These are phyloP conservation scores for Ogataea sp. DNA, from an alignment of 805 yeast species.

Conservation along the genomic window DNA sequence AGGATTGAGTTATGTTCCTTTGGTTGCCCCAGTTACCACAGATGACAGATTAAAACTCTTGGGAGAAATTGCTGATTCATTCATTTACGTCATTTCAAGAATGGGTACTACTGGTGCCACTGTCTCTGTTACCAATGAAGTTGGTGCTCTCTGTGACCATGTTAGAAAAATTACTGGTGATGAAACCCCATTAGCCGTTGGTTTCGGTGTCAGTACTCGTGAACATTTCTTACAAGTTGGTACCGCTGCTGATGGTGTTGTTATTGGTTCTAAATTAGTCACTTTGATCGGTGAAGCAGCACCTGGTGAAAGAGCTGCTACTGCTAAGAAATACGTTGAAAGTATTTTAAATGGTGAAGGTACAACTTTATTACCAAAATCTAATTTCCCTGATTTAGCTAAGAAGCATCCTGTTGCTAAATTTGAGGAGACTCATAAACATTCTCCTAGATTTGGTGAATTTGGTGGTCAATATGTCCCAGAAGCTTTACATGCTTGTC, in stretches of 20 bases:
- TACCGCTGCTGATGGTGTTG: slow-evolving; percentile 85
- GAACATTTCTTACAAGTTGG: slow-evolving; percentile 84
- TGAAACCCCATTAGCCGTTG: slow-evolving; percentile 84
- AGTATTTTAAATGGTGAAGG: slow-evolving; percentile 58
- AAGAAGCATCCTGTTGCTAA: slow-evolving; percentile 15
- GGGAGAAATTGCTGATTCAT: slow-evolving; percentile 86
- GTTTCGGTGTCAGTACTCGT: slow-evolving; percentile 93
- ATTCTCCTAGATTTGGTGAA: slow-evolving; percentile 78
- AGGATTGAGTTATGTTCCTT: slow-evolving; percentile 81
- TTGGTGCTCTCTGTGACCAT: slow-evolving; percentile 60
- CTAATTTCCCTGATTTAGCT: slow-evolving; percentile 8
- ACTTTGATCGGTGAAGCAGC: slow-evolving; percentile 59
- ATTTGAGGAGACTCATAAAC: slow-evolving; percentile 56
- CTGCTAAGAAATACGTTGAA: slow-evolving; percentile 60
- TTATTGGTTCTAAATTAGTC: slow-evolving; percentile 84
- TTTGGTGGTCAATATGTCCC: slow-evolving; percentile 99
- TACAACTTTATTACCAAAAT: slow-evolving; percentile 17
- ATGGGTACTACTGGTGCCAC: slow-evolving; percentile 98
- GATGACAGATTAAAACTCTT: slow-evolving; percentile 76
- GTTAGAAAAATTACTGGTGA: slow-evolving; percentile 70
- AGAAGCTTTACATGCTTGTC: slow-evolving; percentile 87
- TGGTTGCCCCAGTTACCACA: slow-evolving; percentile 95
- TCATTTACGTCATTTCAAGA: slow-evolving; percentile 91
- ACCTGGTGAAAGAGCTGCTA: slow-evolving; percentile 49
- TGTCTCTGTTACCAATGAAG: slow-evolving; percentile 51